Base-by-base conservation (phyloP, 768 basidiomycete species). In the Kwoniella sp. region DNA sequence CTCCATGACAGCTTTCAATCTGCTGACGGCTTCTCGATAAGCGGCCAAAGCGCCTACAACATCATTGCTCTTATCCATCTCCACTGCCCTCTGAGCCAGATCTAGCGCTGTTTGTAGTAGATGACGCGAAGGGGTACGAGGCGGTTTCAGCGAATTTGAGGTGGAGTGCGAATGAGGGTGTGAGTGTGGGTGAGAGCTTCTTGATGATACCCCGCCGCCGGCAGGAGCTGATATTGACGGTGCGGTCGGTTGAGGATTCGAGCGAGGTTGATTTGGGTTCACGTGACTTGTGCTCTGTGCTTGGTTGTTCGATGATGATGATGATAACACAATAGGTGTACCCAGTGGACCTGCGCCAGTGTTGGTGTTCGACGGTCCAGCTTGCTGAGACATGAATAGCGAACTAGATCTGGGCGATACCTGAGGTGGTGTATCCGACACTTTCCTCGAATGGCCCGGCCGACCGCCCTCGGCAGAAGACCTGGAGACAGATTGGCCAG, bases 41-140 rank as follows among this genome's bases (percentile, higher is more conserved):
- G 73, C 75, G 6, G 50, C 61, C 1, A 79, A 60, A 8, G 78
- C 78, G 4, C 75, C 77, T 0, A 64, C 22, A 9, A 79, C 77
- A 68, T 79, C 78, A 55, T 79, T 79, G 25, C 65, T 70, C 55
- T 72, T 68, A 57, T 79, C 78, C 65, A 72, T 67, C 62, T 78
- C 76, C 10, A 79, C 78, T 0, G 78, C 78, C 21, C 64, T 63
- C 52, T 79, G 76, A 0, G 78, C 78, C 2, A 79, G 69, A 65
- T 79, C 76, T 46, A 79, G 62, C 12, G 78, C 78, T 17, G 71
- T 62, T 56, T 79, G 78, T 0, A 79, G 66, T 12, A 79, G 51
- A 40, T 75, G 73, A 24, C 75, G 63, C 6, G 74, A 77, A 12
- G 78, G 74, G 9, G 74, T 68, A 6, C 78, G 64, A 21, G 64